phyloP scores from a whole-genome alignment of 306 rosid species.

The Dryas octopetala region DNA sequence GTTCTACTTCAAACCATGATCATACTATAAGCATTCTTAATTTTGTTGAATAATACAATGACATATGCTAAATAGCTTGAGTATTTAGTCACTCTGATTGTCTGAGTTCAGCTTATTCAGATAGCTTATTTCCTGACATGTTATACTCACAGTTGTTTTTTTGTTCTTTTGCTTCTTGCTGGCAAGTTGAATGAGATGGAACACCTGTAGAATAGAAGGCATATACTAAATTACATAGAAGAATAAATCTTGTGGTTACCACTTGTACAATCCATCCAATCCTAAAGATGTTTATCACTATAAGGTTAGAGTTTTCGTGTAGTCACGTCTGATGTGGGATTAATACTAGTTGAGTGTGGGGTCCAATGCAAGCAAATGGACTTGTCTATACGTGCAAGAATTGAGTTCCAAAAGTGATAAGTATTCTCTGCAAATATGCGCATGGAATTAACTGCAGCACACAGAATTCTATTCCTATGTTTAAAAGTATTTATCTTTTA shows the following conservation, averaged over 20 bases:
- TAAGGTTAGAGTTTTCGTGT: not conserved
- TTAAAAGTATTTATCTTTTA: not conserved
- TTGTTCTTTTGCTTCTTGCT: conserved; percentile 1
- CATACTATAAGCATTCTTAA: not conserved
- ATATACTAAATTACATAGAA: not conserved
- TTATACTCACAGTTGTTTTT: not conserved
- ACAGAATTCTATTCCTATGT: not conserved
- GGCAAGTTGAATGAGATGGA: conserved; percentile 6
- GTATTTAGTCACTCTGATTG: not conserved
- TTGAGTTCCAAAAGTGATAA: not conserved
- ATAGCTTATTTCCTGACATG: not conserved
- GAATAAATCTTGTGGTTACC: not conserved
- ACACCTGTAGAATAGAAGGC: not conserved
- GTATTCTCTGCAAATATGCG: not conserved
- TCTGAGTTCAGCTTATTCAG: not conserved
- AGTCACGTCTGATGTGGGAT: not conserved
- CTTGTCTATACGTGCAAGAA: not conserved
- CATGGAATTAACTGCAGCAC: not conserved
- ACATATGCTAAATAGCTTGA: not conserved
- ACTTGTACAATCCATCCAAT: not conserved
- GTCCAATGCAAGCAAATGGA: conserved; percentile 1
- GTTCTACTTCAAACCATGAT: not conserved
- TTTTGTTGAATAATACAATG: not conserved
- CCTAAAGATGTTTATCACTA: not conserved
- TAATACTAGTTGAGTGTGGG: not conserved